Evolutionary conservation across 805 yeast genomes (phyloP), one percentile per base, ranked within the genome.

Genomic region (Hanseniaspora nectarophila): DNA sequence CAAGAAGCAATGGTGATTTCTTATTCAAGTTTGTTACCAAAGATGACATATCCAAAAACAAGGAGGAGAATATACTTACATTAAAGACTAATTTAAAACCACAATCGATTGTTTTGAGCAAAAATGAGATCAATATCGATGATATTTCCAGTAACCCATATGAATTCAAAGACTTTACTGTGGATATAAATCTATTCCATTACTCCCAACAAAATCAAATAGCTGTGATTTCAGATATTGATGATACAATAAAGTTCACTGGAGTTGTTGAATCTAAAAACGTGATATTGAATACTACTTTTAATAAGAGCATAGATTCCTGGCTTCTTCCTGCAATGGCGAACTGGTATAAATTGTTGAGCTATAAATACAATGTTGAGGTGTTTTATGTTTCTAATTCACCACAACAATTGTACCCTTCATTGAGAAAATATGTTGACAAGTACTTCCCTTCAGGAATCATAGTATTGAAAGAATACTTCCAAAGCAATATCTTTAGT

Each of bases 331-430:
- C 86, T 0, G 81, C 85, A 2, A 82, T 92, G 26, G 73, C 83
- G 3, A 71, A 73, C 33, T 87, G 95, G 88, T 86, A 77, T 61
- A 70, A 70, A 8, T 67, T 69, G n/a, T 62, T 89, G 35, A 61
- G 64, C 9, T 61, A 67, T 9, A 65, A 65, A 15, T 67, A 61
- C 38, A 62, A 72, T 12, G 73, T 80, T 3, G 70, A 78, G n/a
- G 78, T 90, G 60, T 95, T 89, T 64, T 94, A 90, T 63, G 97
- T 94, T 2, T 89, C 97, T 7, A 92, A 94, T 67, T 81, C 95
- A 1, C 99, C 99, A 0, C 85, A 94, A 79, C 97, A 92, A 65
- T 68, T 92, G 23, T 88, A 73, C 63, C 73, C 78, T 18, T 74
- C 85, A 16, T 43, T 63, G 35, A 56, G 61, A 18, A 51, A 48